phyloP scores from a whole-genome alignment of 345 rosid genomes.

The Corymbia maculata region DNA sequence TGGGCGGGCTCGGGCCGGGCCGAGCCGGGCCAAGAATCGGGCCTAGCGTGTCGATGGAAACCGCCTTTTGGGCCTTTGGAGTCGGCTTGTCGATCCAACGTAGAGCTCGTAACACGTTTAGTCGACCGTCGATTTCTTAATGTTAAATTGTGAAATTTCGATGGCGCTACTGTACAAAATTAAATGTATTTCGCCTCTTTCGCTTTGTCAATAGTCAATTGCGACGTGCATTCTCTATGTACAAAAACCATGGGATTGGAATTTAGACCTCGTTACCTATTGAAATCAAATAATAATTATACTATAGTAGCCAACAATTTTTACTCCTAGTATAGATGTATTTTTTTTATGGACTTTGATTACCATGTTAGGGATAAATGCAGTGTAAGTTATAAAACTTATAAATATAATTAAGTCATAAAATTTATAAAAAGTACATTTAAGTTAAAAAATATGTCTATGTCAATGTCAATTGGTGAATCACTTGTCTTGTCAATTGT shows the following conservation, averaged over 20 bases:
- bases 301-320: fast-evolving
- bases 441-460: too few species aligned
- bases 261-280: not conserved
- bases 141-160: not conserved
- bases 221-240: not conserved
- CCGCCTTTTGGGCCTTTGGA: not conserved
- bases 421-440: too few species aligned
- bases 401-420: fast-evolving
- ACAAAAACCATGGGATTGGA: not conserved
- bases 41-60: not conserved
- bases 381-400: fast-evolving
- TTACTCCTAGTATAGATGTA: not conserved
- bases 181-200: not conserved
- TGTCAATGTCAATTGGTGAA: too few species aligned
- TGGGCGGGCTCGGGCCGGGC: not conserved
- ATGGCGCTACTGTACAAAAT: not conserved
- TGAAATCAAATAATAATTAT: fast-evolving
- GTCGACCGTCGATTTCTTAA: not conserved
- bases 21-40: not conserved
- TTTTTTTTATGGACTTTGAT: not conserved
- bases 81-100: not conserved
- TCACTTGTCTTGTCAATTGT: too few species aligned
- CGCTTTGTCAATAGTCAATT: not conserved
- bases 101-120: not conserved
- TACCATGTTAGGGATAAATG: not conserved